These are phyloP conservation scores for Capronia epimyces DNA, from an alignment of 2,329 filamentous ascomycete genomes.

Conservation along the genomic window DNA sequence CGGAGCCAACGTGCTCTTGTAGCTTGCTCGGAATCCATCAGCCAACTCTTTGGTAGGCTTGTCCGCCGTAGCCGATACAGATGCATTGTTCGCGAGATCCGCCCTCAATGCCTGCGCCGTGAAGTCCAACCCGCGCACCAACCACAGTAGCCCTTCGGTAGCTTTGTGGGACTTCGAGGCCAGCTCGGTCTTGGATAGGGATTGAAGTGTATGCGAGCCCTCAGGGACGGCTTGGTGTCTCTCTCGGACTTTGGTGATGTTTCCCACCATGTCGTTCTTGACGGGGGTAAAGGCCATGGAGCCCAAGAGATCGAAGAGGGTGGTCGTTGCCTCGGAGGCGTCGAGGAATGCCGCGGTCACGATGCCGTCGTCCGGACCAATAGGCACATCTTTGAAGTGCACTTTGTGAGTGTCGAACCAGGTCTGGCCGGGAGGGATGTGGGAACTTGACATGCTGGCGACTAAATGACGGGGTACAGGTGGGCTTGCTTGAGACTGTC, in stretches of 20 bases:
- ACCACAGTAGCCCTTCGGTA: conserved; percentile 85
- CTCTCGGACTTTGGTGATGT: conserved; percentile 92
- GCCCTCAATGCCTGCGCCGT: conserved; percentile 71
- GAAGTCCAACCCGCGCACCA: conserved; percentile 90
- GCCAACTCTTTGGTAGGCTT: conserved; percentile 53
- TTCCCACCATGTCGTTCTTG: conserved; percentile 84
- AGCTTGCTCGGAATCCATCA: conserved; percentile 79
- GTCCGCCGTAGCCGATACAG: conserved; percentile 14
- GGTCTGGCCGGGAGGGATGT: conserved; percentile 58
- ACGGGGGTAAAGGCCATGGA: conserved; percentile 78
- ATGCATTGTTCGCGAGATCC: conserved; percentile 39
- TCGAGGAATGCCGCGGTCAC: conserved; percentile 83
- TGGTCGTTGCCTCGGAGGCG: conserved; percentile 78
- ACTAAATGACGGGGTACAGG: neutral
- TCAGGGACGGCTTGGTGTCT: conserved; percentile 71
- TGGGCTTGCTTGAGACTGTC: neutral
- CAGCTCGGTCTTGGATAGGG: conserved; percentile 78
- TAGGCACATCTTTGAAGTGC: conserved; percentile 1
- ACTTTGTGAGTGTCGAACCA: conserved; percentile 6
- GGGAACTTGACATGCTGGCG: conserved; percentile 27
- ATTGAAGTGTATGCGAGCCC: conserved; percentile 78
- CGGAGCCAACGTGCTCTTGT: conserved; percentile 80
- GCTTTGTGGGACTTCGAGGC: conserved; percentile 84
- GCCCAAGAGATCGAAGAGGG: conserved; percentile 67
- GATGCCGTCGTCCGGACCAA: conserved; percentile 59